Conservation (phyloP, 805 yeast genomes). For the Candida easanensis region DNA sequence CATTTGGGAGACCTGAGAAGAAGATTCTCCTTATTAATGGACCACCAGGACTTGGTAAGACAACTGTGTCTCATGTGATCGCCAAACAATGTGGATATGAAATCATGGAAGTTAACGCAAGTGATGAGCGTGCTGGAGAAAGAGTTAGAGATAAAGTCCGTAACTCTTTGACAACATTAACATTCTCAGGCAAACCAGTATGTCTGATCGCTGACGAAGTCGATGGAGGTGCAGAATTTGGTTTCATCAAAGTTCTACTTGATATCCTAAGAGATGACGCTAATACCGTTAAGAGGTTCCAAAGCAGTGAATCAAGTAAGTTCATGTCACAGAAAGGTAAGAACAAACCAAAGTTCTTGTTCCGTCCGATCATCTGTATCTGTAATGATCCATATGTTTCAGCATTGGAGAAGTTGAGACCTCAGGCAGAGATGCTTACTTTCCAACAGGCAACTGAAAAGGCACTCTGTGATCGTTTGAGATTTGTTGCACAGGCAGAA, state of each 20-base stretch:
- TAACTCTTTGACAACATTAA: slow-evolving; percentile 63
- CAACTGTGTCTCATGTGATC: slow-evolving; percentile 80
- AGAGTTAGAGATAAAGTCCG: slow-evolving; percentile 50
- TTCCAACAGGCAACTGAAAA: slow-evolving; percentile 57
- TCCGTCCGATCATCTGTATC: slow-evolving; percentile 86
- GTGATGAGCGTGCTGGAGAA: slow-evolving; percentile 69
- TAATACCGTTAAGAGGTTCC: slow-evolving; percentile 41
- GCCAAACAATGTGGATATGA: slow-evolving; percentile 81
- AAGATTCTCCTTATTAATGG: slow-evolving; percentile 80
- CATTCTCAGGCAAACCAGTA: slow-evolving; percentile 70
- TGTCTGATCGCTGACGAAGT: slow-evolving; percentile 88
- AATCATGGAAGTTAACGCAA: slow-evolving; percentile 82
- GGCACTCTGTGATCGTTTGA: slow-evolving; percentile 45
- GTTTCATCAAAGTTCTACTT: slow-evolving; percentile 54
- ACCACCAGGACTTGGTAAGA: slow-evolving; percentile 92
- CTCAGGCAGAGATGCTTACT: slow-evolving; percentile 65
- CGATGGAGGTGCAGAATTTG: slow-evolving; percentile 72
- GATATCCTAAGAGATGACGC: slow-evolving; percentile 60
- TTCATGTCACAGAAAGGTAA: slow-evolving; percentile 29
- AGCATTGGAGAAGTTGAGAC: slow-evolving; percentile 71
- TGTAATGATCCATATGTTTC: slow-evolving; percentile 85
- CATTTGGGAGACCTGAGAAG: slow-evolving; percentile 54
- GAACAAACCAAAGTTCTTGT: slow-evolving; percentile 43
- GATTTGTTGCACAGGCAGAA: slow-evolving; percentile 55
- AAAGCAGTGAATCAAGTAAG: slow-evolving; percentile 25